Evolutionary conservation across 2,329 filamentous ascomycete genomes (phyloP).

Genomic region (Aspergillus cejpii): DNA sequence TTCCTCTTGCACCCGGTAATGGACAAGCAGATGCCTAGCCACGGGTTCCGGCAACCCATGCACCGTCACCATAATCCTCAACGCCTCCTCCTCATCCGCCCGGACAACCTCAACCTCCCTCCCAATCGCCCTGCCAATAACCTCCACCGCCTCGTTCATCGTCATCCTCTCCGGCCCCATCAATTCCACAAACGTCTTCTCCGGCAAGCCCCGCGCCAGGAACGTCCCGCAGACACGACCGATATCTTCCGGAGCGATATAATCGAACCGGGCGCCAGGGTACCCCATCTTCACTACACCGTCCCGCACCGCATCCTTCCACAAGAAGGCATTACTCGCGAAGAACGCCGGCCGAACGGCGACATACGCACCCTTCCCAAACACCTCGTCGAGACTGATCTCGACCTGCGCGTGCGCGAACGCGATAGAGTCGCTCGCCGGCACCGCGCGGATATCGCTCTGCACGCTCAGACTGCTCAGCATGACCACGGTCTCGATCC

Average conservation of each 20-base stretch:
- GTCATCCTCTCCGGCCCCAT: slow-evolving; percentile 35
- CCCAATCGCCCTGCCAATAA: slow-evolving; percentile 28
- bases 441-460: slow-evolving; percentile 23
- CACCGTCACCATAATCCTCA: slow-evolving; percentile 8
- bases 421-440: slow-evolving; percentile 31
- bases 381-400: slow-evolving; percentile 38
- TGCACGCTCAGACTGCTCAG: slow-evolving; percentile 40
- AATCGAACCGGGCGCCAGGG: slow-evolving; percentile 33
- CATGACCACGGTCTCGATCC: slow-evolving; percentile 44
- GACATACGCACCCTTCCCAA: slow-evolving; percentile 34
- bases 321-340: slow-evolving; percentile 38
- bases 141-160: slow-evolving; percentile 22
- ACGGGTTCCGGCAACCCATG: slow-evolving; percentile 13
- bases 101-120: slow-evolving; percentile 26
- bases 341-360: slow-evolving; percentile 43
- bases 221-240: slow-evolving; percentile 40
- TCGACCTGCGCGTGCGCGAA: slow-evolving; percentile 44
- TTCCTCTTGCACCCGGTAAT: not conserved
- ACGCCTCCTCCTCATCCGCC: slow-evolving; percentile 20
- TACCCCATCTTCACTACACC: slow-evolving; percentile 30
- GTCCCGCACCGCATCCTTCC: slow-evolving; percentile 22
- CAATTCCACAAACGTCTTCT: slow-evolving; percentile 29
- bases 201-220: slow-evolving; percentile 27
- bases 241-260: slow-evolving; percentile 42
- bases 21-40: slow-evolving; percentile 8